These are phyloP conservation scores for Trapa incisa DNA, from an alignment of 345 rosid species.

Conservation along the genomic window DNA sequence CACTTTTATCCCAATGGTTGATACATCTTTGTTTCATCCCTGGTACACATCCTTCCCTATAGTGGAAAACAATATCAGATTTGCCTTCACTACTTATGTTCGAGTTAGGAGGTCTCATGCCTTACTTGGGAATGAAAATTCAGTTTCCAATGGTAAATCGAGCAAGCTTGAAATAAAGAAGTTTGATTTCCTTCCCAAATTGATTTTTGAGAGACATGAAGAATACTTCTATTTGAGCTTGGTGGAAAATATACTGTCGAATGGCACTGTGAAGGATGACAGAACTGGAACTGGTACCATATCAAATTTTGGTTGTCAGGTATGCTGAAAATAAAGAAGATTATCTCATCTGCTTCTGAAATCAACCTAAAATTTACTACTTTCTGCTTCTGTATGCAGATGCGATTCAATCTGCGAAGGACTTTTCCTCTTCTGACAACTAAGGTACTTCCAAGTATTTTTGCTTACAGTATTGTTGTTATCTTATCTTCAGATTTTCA, in stretches of 20 bases:
- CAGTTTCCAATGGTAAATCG: slow-evolving; percentile 18
- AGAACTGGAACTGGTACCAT: slow-evolving; percentile 82
- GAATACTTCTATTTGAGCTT: slow-evolving; percentile 59
- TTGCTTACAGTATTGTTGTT: neutral
- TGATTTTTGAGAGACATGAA: slow-evolving; percentile 62
- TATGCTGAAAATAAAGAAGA: slow-evolving; percentile 9
- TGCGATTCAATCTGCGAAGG: slow-evolving; percentile 72
- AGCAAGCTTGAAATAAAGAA: slow-evolving; percentile 44
- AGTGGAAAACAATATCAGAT: slow-evolving; percentile 49
- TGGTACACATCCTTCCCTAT: slow-evolving; percentile 76
- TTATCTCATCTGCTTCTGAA: neutral
- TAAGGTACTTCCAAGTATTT: slow-evolving; percentile 30
- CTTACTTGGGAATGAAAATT: slow-evolving; percentile 25
- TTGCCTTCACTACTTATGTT: slow-evolving; percentile 55
- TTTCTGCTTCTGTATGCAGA: slow-evolving; percentile 24
- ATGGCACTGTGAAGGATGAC: slow-evolving; percentile 54
- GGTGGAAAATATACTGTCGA: slow-evolving; percentile 49
- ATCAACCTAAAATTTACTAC: slow-evolving; percentile 2
- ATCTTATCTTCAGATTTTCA: neutral
- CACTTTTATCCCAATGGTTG: slow-evolving; percentile 71
- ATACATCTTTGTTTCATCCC: slow-evolving; percentile 60
- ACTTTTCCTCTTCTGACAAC: slow-evolving; percentile 81
- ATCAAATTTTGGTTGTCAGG: slow-evolving; percentile 89
- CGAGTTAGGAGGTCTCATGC: slow-evolving; percentile 45
- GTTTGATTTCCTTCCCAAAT: slow-evolving; percentile 59